Evolutionary conservation across 352 stramenopile genomes (phyloP).

Genomic region (Phytophthora sp.): DNA sequence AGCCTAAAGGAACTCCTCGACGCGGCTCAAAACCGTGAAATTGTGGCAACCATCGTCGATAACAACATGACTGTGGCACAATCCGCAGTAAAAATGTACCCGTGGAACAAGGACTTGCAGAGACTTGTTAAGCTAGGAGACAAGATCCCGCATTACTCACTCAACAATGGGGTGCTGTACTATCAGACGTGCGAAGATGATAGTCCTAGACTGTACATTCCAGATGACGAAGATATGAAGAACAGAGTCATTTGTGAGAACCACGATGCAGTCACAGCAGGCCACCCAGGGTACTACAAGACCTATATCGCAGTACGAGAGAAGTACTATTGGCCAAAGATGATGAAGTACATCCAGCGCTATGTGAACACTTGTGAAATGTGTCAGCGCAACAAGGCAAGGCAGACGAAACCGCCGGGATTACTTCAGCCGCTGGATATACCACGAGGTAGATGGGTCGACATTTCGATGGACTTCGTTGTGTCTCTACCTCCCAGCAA

Average conservation of each 20-base stretch:
- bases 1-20: slow-evolving; percentile 6
- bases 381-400: too few relatives aligned
- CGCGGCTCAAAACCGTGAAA: background rate
- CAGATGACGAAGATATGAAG: slow-evolving; percentile 13
- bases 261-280: slow-evolving; percentile 1
- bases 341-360: too few relatives aligned
- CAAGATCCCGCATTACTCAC: background rate
- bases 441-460: slow-evolving; percentile 4
- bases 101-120: background rate
- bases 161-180: slow-evolving; percentile 1
- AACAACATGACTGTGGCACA: background rate
- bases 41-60: background rate
- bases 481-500: too few relatives aligned
- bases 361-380: too few relatives aligned
- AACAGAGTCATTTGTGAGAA: slow-evolving; percentile 22
- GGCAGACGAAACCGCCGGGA: too few relatives aligned
- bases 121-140: background rate
- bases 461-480: slow-evolving; percentile 22
- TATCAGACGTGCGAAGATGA: slow-evolving; percentile 9
- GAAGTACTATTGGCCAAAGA: too few relatives aligned
- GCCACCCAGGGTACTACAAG: slow-evolving; percentile 9
- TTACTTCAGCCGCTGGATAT: slow-evolving; percentile 4
- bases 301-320: slow-evolving; percentile 1
- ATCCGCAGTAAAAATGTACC: background rate
- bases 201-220: background rate